Evolutionary conservation across 352 stramenopile species (phyloP).

Genomic region (Pythium diclinum): DNA sequence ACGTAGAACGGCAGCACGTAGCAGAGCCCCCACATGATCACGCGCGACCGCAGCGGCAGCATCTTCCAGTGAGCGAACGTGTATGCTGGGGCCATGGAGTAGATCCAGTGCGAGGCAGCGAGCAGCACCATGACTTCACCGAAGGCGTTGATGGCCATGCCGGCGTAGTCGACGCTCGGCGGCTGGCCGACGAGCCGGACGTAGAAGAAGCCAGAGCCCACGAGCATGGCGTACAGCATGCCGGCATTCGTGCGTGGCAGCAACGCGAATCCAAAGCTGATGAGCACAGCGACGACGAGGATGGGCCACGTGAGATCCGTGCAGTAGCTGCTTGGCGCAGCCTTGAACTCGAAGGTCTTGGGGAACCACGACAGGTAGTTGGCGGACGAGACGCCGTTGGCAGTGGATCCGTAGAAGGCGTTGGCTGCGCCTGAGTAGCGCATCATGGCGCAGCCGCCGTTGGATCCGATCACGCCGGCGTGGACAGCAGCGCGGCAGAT

Average conservation of each 20-base stretch:
- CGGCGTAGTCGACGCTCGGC: slow-evolving; percentile 52
- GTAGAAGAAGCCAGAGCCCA: slow-evolving; percentile 75
- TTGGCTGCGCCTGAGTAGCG: slow-evolving; percentile 46
- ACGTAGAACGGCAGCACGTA: slow-evolving; percentile 70
- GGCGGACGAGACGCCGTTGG: slow-evolving; percentile 48
- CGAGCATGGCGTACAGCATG: slow-evolving; percentile 52
- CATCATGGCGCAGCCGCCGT: slow-evolving; percentile 69
- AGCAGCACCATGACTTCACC: slow-evolving; percentile 67
- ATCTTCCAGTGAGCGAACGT: slow-evolving; percentile 51
- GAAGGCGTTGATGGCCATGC: slow-evolving; percentile 46
- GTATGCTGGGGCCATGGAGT: slow-evolving; percentile 33
- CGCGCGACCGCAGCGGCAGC: slow-evolving; percentile 29
- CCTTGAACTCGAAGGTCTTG: slow-evolving; percentile 76
- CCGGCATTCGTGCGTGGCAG: slow-evolving; percentile 38
- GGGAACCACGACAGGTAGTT: slow-evolving; percentile 75
- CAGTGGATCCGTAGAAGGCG: slow-evolving; percentile 42
- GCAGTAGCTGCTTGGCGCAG: slow-evolving; percentile 49
- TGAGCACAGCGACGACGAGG: slow-evolving; percentile 36
- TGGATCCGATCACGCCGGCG: slow-evolving; percentile 59
- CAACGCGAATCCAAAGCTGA: slow-evolving; percentile 45
- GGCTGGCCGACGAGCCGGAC: slow-evolving; percentile 62
- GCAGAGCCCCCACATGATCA: slow-evolving; percentile 54
- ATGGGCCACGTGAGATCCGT: slow-evolving; percentile 77
- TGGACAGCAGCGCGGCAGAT: slow-evolving; percentile 81
- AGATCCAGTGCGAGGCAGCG: slow-evolving; percentile 44